phyloP scores from a whole-genome alignment of 768 basidiomycete genomes.

The Phaeotremella fagi region DNA sequence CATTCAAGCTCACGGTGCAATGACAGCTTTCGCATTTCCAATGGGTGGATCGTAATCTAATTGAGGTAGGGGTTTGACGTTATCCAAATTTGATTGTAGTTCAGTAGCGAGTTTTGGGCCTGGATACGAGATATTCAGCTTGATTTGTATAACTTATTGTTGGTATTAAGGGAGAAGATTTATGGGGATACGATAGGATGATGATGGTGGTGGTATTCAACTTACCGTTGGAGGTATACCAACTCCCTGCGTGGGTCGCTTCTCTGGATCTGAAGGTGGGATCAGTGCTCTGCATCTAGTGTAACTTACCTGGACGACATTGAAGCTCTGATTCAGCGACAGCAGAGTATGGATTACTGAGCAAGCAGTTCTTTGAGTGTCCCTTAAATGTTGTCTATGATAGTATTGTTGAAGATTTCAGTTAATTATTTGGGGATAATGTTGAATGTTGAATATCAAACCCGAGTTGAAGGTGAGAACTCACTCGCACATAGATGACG shows the following conservation, averaged over 20 bases:
- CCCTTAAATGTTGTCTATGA: too few species aligned
- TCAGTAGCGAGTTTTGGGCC: constrained; percentile 59
- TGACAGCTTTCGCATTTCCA: constrained; percentile 72
- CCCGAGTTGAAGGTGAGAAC: too few species aligned
- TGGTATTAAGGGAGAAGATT: too few species aligned
- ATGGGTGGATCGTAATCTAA: constrained; percentile 64
- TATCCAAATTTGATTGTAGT: constrained; percentile 60
- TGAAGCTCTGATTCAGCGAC: not conserved
- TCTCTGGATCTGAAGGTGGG: constrained; percentile 14
- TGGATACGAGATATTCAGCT: constrained; percentile 41
- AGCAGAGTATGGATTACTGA: too few species aligned
- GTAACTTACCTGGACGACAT: not conserved
- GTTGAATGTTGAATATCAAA: too few species aligned
- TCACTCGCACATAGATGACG: too few species aligned
- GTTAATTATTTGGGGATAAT: too few species aligned
- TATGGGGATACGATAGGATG: constrained; percentile 7
- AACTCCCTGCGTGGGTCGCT: constrained; percentile 82
- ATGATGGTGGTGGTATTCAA: constrained; percentile 5
- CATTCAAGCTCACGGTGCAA: constrained; percentile 68
- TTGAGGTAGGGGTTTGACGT: constrained; percentile 54
- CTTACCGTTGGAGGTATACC: constrained; percentile 74
- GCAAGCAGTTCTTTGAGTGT: too few species aligned
- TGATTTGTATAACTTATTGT: not conserved
- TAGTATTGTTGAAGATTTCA: too few species aligned
- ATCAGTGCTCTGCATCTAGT: too few species aligned